Conservation (phyloP, 345 rosid species). For the Isatis tinctoria region DNA sequence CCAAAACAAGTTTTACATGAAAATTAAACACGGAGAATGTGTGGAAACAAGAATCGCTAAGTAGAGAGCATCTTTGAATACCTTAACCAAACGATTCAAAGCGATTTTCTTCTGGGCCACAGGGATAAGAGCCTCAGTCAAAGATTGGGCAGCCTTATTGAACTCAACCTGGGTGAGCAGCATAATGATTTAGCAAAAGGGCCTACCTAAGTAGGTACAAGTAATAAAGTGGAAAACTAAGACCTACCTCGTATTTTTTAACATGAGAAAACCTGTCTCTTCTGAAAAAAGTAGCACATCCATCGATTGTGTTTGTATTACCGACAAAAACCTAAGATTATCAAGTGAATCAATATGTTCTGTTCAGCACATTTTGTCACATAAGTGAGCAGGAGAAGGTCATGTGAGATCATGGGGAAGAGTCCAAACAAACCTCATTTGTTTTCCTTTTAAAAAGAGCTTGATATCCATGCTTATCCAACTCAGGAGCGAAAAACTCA, state of each 20-base stretch:
- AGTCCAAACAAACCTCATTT: slow-evolving; percentile 56
- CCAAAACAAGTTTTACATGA: slow-evolving; percentile 7
- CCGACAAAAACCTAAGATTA: slow-evolving; percentile 64
- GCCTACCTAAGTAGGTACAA: slow-evolving; percentile 4
- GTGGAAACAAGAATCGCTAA: neutral
- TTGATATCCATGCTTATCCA: slow-evolving; percentile 95
- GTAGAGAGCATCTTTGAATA: slow-evolving; percentile 22
- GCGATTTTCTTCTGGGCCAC: slow-evolving; percentile 81
- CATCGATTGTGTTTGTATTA: slow-evolving; percentile 60
- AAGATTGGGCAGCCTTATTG: slow-evolving; percentile 97
- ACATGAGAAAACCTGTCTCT: slow-evolving; percentile 96
- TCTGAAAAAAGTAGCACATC: slow-evolving; percentile 95
- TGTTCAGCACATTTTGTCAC: neutral
- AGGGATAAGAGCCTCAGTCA: slow-evolving; percentile 88
- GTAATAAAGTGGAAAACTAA: neutral
- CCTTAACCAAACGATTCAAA: slow-evolving; percentile 86
- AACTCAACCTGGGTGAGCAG: slow-evolving; percentile 75
- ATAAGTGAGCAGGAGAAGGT: neutral
- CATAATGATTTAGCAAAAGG: slow-evolving; percentile 14
- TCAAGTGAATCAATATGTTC: neutral
- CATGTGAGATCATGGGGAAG: neutral
- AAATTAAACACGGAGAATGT: neutral
- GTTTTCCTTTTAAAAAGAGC: slow-evolving; percentile 88
- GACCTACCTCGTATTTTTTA: slow-evolving; percentile 89
- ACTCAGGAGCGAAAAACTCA: slow-evolving; percentile 84